A percentile compares a stretch with the other conserved stretches of the same genome.
These are phyloP conservation scores for Phytopythium litorale DNA, from an alignment of 352 stramenopile genomes.

Conservation along the genomic window DNA sequence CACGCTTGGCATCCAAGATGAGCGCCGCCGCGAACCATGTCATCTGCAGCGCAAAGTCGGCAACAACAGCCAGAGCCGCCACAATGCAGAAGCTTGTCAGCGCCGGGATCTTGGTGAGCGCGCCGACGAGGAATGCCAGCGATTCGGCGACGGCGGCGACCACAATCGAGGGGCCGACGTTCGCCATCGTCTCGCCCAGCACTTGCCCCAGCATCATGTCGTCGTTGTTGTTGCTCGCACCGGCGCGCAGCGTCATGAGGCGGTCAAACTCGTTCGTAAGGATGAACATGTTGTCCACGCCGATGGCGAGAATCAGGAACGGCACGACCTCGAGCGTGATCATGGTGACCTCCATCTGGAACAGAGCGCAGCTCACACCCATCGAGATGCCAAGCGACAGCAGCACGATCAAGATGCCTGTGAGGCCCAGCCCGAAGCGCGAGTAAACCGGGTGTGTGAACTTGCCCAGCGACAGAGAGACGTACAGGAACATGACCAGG, in stretches of 20 bases:
- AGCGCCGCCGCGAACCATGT: slow-evolving; percentile 87
- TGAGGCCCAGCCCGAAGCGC: slow-evolving; percentile 75
- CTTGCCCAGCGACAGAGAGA: slow-evolving; percentile 80
- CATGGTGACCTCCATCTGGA: slow-evolving; percentile 86
- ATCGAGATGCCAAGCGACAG: slow-evolving; percentile 71
- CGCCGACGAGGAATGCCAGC: slow-evolving; percentile 78
- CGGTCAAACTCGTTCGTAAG: slow-evolving; percentile 86
- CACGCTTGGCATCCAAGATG: slow-evolving; percentile 64
- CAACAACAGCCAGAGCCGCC: slow-evolving; percentile 72
- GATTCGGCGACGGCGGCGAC: slow-evolving; percentile 82
- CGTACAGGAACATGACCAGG: slow-evolving; percentile 89
- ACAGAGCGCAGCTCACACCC: slow-evolving; percentile 54
- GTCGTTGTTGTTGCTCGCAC: slow-evolving; percentile 23
- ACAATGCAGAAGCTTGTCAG: slow-evolving; percentile 87
- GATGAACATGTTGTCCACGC: slow-evolving; percentile 93
- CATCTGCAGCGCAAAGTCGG: slow-evolving; percentile 81
- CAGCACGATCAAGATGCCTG: slow-evolving; percentile 83
- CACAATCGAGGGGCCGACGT: slow-evolving; percentile 84
- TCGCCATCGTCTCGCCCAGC: slow-evolving; percentile 68
- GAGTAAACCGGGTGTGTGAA: slow-evolving; percentile 64
- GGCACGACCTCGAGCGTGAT: slow-evolving; percentile 91
- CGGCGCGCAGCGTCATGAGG: slow-evolving; percentile 36
- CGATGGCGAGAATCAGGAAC: slow-evolving; percentile 90
- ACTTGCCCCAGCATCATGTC: slow-evolving; percentile 53
- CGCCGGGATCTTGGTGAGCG: slow-evolving; percentile 83